Percentiles rank a stretch among this genome's conserved stretches.
These are phyloP conservation scores for Aspergillus fructus DNA, from an alignment of 2,329 filamentous ascomycete species.

Conservation along the genomic window DNA sequence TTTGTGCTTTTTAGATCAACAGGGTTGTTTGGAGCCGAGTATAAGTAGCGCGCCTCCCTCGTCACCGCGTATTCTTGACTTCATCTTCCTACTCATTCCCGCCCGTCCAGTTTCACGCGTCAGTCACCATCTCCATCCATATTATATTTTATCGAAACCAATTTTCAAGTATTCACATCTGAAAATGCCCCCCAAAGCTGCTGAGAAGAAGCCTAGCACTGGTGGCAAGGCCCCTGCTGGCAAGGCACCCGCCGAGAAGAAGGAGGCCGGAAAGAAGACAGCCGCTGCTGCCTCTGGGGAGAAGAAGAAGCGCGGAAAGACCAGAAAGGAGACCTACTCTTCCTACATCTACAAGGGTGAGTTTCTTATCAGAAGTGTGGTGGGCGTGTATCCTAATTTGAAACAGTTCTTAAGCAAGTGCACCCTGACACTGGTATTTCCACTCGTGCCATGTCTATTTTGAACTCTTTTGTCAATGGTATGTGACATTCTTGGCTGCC, in stretches of 20 bases:
- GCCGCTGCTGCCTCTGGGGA: constrained; percentile 78
- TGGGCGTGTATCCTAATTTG: constrained; percentile 7
- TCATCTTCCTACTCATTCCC: constrained; percentile 33
- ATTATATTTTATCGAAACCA: constrained; percentile 23
- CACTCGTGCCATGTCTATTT: constrained; percentile 98
- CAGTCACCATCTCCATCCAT: constrained; percentile 26
- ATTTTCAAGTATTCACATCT: constrained; percentile 27
- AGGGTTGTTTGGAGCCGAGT: constrained; percentile 38
- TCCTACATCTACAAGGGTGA: constrained; percentile 99
- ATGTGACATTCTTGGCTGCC: constrained; percentile 39
- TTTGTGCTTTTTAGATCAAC: constrained; percentile 47
- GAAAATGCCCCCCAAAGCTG: constrained; percentile 96
- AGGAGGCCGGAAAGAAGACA: constrained; percentile 99
- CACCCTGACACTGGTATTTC: constrained; percentile 99
- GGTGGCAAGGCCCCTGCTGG: constrained; percentile 86
- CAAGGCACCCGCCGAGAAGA: constrained; percentile 91
- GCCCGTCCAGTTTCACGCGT: constrained; percentile 22
- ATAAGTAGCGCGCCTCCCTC: constrained; percentile 48
- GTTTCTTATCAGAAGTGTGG: constrained; percentile 37
- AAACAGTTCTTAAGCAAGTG: constrained; percentile 95
- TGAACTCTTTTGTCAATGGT: constrained; percentile 99
- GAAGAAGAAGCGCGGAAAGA: constrained; percentile 99
- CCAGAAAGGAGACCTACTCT: constrained; percentile 99
- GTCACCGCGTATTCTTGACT: constrained; percentile 39
- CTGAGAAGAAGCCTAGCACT: constrained; percentile 93